Conservation (phyloP, 176 grass and related monocot genomes). For the Aegilops bicornis region DNA sequence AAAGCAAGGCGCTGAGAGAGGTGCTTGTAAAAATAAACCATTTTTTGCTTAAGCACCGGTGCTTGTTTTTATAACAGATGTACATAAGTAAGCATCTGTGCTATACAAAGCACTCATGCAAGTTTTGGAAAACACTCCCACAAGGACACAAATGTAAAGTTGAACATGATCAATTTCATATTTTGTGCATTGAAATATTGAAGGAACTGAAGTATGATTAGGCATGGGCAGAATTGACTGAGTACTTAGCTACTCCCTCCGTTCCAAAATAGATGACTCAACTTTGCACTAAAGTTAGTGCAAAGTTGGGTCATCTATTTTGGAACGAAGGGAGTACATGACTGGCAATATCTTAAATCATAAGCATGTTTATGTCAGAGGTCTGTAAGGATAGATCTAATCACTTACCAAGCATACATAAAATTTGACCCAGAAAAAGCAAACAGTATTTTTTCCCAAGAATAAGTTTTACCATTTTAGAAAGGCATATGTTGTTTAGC, state of each 20-base stretch:
- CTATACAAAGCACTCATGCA: not conserved
- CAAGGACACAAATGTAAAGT: not conserved
- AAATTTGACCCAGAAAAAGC: not conserved
- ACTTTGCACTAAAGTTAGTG: too few relatives aligned
- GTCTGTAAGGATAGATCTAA: not conserved
- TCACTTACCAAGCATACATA: not conserved
- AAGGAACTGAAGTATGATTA: not conserved
- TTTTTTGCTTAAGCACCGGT: too few relatives aligned
- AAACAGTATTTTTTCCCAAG: not conserved
- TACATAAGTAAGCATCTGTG: too few relatives aligned
- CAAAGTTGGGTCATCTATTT: too few relatives aligned
- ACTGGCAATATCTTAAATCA: not conserved
- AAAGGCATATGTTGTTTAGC: not conserved
- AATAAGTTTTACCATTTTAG: not conserved
- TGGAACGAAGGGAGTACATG: not conserved
- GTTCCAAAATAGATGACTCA: too few relatives aligned
- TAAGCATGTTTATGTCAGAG: not conserved
- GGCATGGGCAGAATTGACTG: not conserved
- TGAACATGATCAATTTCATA: not conserved
- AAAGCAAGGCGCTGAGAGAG: not conserved
- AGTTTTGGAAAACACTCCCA: not conserved
- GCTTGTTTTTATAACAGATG: too few relatives aligned
- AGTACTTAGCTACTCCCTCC: not conserved
- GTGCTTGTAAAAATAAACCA: not conserved
- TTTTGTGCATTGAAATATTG: not conserved